Base-by-base conservation (phyloP, 306 rosid species). In the Begonia loranthoides region DNA sequence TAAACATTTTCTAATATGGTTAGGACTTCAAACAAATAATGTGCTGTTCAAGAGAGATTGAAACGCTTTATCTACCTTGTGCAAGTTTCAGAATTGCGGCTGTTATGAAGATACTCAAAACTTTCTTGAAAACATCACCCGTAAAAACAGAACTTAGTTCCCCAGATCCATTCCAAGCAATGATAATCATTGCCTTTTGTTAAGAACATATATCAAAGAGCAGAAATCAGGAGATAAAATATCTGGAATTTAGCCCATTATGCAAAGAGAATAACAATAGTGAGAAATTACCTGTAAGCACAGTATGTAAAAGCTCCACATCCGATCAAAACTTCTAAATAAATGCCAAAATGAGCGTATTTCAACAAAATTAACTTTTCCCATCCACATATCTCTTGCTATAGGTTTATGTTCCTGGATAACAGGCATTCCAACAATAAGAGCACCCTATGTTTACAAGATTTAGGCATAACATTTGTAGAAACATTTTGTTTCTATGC, bases 221-320 rank as follows among this genome's bases (percentile, higher is more conserved):
- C 55, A 52, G 51, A 76, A 15, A 58, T 28, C 36, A 28, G 36
- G 36, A 28, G 36, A 28, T 14, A 47, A 9, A 43, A 15, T 49
- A 61, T 47, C 36, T 28, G 36, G 36, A 4, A 28, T 28, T 28
- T 8, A 28, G 36, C 36, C 9, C 36, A 28, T 28, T 28, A 28
- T 5, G 36, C 6, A 7, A 7, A 28, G 36, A 28, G 36, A 28
- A 28, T 5, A 28, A 28, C 52, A 61, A 46, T 13, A 49, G 51
- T 52, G 66, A 61, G 55, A 24, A 49, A 57, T 51, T 69, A 90
- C 97, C 94, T 90, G 97, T 65, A 90, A 80, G 73, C 74, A 66
- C 64, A 90, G 63, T 51, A 90, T 85, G 68, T 67, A 90, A 63
- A 90, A 85, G 84, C 80, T 82, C 95, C 97, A 90, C 95, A 90